Conservation (phyloP, 768 basidiomycete genomes). For the Pulveroboletus sp. region DNA sequence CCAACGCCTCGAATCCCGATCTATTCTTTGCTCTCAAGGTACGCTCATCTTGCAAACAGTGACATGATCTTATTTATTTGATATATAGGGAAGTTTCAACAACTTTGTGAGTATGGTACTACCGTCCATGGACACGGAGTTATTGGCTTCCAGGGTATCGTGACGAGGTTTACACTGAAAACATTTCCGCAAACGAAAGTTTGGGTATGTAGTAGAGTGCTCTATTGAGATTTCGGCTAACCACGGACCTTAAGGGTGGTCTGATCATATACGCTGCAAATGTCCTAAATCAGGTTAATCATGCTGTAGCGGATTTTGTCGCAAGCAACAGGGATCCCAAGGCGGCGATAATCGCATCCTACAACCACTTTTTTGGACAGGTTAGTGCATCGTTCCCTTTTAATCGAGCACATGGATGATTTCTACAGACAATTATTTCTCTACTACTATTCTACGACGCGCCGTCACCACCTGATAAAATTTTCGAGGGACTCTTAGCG, state of each 20-base stretch:
- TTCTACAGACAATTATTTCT: slow-evolving; percentile 1
- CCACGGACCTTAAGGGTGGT: slow-evolving; percentile 42
- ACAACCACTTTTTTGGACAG: slow-evolving; percentile 27
- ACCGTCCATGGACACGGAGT: not conserved
- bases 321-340: slow-evolving; percentile 21
- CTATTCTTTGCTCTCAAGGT: slow-evolving; percentile 45
- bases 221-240: not conserved
- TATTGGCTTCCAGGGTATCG: slow-evolving; percentile 43
- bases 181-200: slow-evolving; percentile 54
- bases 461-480: slow-evolving; percentile 18
- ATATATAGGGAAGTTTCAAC: slow-evolving; percentile 53
- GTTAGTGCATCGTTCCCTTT: not conserved
- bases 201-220: slow-evolving; percentile 50
- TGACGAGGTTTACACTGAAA: slow-evolving; percentile 55
- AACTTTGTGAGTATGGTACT: slow-evolving; percentile 46
- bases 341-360: slow-evolving; percentile 40
- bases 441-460: slow-evolving; percentile 53
- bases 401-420: not conserved
- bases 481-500: slow-evolving; percentile 24
- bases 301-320: slow-evolving; percentile 20
- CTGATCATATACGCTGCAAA: slow-evolving; percentile 31
- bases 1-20: slow-evolving; percentile 31
- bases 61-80: not conserved
- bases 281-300: slow-evolving; percentile 10
- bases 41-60: not conserved